Percentiles rank a stretch among this genome's conserved stretches.
These are phyloP conservation scores for Rhytidiadelphus loreus DNA, from an alignment of 225 moss, liverwort and hornwort species.

Conservation along the genomic window DNA sequence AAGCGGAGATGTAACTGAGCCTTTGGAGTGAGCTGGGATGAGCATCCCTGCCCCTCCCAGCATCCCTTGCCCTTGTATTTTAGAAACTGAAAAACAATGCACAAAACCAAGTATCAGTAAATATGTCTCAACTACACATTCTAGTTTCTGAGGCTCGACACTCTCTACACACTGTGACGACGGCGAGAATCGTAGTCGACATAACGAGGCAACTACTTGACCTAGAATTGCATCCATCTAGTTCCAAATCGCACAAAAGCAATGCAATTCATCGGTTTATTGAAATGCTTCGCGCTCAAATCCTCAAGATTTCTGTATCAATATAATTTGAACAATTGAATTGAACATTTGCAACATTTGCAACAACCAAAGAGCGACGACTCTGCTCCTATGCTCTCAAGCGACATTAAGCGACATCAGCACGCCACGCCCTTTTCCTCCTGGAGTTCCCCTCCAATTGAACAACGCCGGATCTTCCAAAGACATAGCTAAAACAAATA, in stretches of 20 bases:
- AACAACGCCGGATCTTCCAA: background rate
- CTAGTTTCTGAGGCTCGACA: background rate
- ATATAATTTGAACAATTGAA: background rate
- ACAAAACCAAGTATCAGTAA: background rate
- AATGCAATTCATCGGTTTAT: background rate
- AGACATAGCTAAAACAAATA: background rate
- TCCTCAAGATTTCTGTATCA: background rate
- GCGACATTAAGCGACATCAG: background rate
- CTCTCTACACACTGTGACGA: background rate
- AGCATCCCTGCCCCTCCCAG: background rate
- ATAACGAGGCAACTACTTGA: background rate
- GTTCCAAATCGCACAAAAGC: background rate
- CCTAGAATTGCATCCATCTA: background rate
- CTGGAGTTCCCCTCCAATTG: background rate
- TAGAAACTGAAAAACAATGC: background rate
- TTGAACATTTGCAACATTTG: background rate
- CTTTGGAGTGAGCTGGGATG: background rate
- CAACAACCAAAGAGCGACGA: background rate
- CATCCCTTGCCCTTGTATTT: background rate
- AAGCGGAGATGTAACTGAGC: background rate
- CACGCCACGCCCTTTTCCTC: background rate
- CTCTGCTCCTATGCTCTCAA: background rate
- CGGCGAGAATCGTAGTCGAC: background rate
- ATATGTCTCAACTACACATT: background rate
- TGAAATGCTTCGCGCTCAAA: background rate